Evolutionary conservation across 192 early-diverging fungal species (phyloP).

Genomic region (Mortierella hygrophila): DNA sequence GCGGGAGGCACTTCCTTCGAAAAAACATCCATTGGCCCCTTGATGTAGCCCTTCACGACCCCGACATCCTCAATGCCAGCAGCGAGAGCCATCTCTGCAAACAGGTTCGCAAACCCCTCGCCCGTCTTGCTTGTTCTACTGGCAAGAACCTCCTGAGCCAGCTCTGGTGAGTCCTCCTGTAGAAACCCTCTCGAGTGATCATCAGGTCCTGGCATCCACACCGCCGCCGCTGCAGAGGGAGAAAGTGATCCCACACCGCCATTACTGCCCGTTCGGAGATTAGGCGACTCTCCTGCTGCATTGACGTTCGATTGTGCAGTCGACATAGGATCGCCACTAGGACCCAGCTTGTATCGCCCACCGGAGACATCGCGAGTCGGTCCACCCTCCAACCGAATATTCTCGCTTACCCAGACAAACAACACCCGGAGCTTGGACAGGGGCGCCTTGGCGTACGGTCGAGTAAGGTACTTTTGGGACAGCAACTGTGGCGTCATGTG

Average conservation of each 20-base stretch:
- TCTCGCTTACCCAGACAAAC: conserved; percentile 79
- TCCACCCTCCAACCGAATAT: conserved; percentile 63
- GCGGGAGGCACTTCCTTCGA: conserved; percentile 37
- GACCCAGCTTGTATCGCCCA: conserved; percentile 43
- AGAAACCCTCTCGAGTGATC: conserved; percentile 37
- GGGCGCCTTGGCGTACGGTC: conserved; percentile 71
- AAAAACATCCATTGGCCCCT: conserved; percentile 57
- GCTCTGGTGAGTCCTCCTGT: conserved; percentile 56
- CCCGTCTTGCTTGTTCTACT: conserved; percentile 57
- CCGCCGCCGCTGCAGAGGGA: not conserved
- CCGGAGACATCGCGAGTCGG: conserved; percentile 44
- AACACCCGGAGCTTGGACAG: conserved; percentile 71
- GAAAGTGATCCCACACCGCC: not conserved
- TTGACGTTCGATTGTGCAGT: not conserved
- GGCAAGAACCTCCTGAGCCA: conserved; percentile 57
- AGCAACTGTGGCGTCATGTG: conserved; percentile 72
- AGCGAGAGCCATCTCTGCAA: conserved; percentile 67
- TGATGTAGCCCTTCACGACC: conserved; percentile 62
- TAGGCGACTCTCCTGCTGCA: not conserved
- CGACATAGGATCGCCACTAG: conserved; percentile 29
- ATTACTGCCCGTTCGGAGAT: conserved; percentile 5
- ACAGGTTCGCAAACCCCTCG: conserved; percentile 64
- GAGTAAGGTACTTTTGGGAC: conserved; percentile 72
- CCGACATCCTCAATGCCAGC: conserved; percentile 61
- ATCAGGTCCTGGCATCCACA: conserved; percentile 37